Conservation (phyloP, 768 basidiomycete genomes). For the Lactifluus rugatus region DNA sequence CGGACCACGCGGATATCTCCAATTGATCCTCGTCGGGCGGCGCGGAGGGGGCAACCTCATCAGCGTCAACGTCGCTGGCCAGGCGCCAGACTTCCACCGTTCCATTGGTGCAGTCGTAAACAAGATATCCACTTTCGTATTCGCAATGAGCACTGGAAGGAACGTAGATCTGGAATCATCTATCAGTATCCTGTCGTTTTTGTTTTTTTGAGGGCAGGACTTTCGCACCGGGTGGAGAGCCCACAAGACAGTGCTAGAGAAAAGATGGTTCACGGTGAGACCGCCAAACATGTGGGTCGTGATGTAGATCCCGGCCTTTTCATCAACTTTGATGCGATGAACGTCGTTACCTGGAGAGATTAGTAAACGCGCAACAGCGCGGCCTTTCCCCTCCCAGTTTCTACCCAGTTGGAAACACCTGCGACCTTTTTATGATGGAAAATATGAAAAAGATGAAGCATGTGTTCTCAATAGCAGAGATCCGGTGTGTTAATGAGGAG, state of each 20-base stretch:
- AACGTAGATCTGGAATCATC: slow-evolving; percentile 36
- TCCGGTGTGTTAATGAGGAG: background rate
- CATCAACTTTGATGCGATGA: slow-evolving; percentile 73
- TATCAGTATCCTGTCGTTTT: background rate
- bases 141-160: slow-evolving; percentile 58
- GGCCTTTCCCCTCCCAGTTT: slow-evolving; percentile 47
- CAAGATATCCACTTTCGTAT: slow-evolving; percentile 58
- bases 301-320: slow-evolving; percentile 47
- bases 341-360: slow-evolving; percentile 31
- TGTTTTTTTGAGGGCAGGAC: background rate
- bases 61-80: slow-evolving; percentile 23
- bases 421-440: slow-evolving; percentile 31
- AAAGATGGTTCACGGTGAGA: slow-evolving; percentile 46
- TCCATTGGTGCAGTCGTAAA: slow-evolving; percentile 52
- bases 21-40: slow-evolving; percentile 23
- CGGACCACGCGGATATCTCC: slow-evolving; percentile 22
- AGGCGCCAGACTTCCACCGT: slow-evolving; percentile 66
- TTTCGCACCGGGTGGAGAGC: slow-evolving; percentile 41
- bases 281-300: slow-evolving; percentile 49
- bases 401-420: slow-evolving; percentile 36
- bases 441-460: background rate
- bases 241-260: slow-evolving; percentile 47
- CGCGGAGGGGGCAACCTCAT: background rate
- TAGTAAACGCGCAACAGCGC: slow-evolving; percentile 32
- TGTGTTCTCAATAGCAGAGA: background rate